Conservation (phyloP, 148 eudicot species). For the Hydrangea macrophylla region DNA sequence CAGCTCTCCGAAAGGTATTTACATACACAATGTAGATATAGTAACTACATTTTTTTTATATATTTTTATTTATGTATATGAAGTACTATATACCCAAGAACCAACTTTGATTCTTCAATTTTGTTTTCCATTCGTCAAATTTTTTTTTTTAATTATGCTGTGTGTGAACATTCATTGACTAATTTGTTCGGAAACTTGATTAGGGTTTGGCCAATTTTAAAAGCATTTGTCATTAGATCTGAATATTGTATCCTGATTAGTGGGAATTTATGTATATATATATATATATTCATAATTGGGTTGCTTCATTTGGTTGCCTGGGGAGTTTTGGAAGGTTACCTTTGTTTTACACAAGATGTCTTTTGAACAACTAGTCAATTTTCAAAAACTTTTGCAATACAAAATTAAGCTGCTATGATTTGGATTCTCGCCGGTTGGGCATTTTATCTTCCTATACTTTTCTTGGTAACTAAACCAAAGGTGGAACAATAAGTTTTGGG, state of each 20-base stretch:
- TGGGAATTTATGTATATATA: no score
- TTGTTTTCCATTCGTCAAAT: background rate
- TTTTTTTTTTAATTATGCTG: background rate
- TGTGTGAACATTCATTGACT: background rate
- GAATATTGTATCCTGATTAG: background rate
- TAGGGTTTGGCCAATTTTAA: constrained; percentile 4
- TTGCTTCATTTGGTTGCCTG: background rate
- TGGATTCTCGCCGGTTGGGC: no score
- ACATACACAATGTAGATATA: background rate
- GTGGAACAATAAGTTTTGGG: no score
- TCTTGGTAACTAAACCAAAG: no score
- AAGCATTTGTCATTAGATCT: constrained; percentile 2
- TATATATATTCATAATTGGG: background rate
- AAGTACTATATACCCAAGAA: background rate
- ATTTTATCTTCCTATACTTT: no score
- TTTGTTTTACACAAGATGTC: background rate
- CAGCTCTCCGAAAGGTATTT: constrained; percentile 90
- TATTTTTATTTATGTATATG: background rate
- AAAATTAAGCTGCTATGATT: no score
- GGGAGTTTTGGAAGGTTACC: background rate
- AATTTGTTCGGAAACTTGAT: background rate
- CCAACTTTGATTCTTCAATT: background rate
- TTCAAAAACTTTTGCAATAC: no score
- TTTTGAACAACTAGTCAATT: background rate
- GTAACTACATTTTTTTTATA: background rate